Base-by-base conservation (phyloP, 2,329 filamentous ascomycete species). In the Escovopsis sp. region DNA sequence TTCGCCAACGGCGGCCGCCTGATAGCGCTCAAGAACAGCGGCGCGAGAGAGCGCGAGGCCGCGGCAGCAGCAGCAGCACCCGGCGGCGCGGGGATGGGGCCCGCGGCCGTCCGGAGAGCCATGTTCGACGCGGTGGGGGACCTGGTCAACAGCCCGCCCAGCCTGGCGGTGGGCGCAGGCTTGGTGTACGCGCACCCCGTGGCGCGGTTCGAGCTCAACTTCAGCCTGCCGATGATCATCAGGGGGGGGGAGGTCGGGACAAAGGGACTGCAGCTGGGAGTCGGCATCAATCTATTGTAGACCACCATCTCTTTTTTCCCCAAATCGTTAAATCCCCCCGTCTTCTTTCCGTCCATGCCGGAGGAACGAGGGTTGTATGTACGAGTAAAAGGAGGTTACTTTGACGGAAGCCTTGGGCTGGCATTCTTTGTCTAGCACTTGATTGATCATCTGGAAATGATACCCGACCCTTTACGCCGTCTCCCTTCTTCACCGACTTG, bases 121-220 rank as follows among this genome's bases (percentile, higher is more conserved):
- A 65, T 85, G 58, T 57, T 61, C 12, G 62, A 64, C 30, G 86
- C 88, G 0, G 56, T 94, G 11, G 69, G 68, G 5, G 81, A 89
- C 47, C 64, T 96, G 12, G 67, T 72, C 18, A 82, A 79, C 42
- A 86, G 85, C 4, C 62, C 87, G 26, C 91, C 91, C 0, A 95
- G 85, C 58, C 69, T 87, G 32, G 82, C 89, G 2, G 89, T 86
- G 2, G 91, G 91, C 26, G 65, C 95, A 11, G 91, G 91, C 1
- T 66, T 98, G 19, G 88, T 98, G 1, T 98, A 98, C 59, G 91
- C 88, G 4, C 89, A 96, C 56, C 88, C 88, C 0, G 82, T 89
- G 18, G 91, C 91, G 10, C 70, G 91, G 43, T 95, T 98, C 49
- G 91, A 98, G 67, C 69, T 98, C 51, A 98, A 98, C 63, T 94